These are phyloP conservation scores for Heracleum sosnowskyi DNA, from an alignment of 129 eudicot species.

Conservation along the genomic window DNA sequence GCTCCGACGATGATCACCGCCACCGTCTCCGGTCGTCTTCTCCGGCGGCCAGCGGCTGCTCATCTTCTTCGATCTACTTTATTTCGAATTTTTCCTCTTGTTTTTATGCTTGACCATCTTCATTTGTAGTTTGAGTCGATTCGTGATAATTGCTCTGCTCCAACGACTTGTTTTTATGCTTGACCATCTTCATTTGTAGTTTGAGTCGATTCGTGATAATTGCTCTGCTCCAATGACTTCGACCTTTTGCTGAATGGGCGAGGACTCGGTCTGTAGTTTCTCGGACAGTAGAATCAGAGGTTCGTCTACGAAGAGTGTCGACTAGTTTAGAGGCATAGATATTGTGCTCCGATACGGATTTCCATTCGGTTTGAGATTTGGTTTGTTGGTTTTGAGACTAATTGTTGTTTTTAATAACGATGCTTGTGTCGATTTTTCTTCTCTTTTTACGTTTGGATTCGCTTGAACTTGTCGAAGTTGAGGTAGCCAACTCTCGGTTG, in stretches of 20 bases:
- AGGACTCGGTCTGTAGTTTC: slow-evolving; percentile 61
- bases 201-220: slow-evolving; percentile 43
- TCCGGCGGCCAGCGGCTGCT: no score
- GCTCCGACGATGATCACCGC: no score
- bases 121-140: no score
- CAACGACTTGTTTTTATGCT: slow-evolving; percentile 29
- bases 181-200: slow-evolving; percentile 22
- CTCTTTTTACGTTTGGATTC: slow-evolving; percentile 15
- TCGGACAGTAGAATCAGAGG: slow-evolving; percentile 28
- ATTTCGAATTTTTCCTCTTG: no score
- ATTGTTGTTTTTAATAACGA: background rate
- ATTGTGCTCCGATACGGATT: slow-evolving; percentile 29
- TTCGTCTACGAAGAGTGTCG: slow-evolving; percentile 31
- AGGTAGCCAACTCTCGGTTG: background rate
- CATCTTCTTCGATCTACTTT: no score
- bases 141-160: no score
- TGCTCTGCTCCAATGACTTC: slow-evolving; percentile 69
- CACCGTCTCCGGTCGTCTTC: no score
- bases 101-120: no score
- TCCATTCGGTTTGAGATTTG: slow-evolving; percentile 28
- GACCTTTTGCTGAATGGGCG: slow-evolving; percentile 56
- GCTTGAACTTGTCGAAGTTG: background rate
- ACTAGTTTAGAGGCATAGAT: slow-evolving; percentile 49
- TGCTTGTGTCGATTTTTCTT: slow-evolving; percentile 6
- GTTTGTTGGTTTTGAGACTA: background rate